Base-by-base conservation (phyloP, 148 eudicot species). In the Rhododendron williamsianum region DNA sequence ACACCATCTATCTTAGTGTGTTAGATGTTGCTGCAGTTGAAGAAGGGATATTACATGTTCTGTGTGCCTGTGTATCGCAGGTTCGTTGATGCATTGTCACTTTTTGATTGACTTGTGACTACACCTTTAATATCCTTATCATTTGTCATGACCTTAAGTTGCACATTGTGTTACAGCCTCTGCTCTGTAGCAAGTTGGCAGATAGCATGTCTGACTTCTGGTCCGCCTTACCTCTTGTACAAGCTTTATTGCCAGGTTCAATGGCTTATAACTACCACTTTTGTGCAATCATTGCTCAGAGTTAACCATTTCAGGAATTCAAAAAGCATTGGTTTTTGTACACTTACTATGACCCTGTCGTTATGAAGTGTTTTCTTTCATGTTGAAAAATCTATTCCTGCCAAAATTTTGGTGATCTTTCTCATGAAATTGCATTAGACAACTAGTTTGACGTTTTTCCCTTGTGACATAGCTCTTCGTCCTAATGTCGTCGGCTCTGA, bases 161-260 rank as follows among this genome's bases (percentile, higher is more conserved):
- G 8, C n/a, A 35, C 69, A 25, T 65, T 46, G 25, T 86, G 82
- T 91, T 87, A 60, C 94, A 94, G 98, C 90, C 94, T 76, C 82
- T 86, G 86, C 91, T 89, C 84, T 94, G 98, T 89, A 91, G 93
- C 89, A 93, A 92, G 89, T 89, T 94, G 86, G 92, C 92, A 54
- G 91, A 87, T 84, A 86, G 89, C 82, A 89, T 82, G 89, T 86
- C 89, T 83, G 92, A 94, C 51, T 91, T 94, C 89, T 93, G 94
- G 98, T 85, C 91, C 84, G 91, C 93, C 58, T 87, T 94, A 85
- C 98, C 98, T 73, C 92, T 94, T 84, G 87, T 93, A 89, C 98
- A 94, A 90, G 96, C 98, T 72, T 90, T 94, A 79, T 88, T 93
- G 86, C 96, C 98, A 94, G 98, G 98, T 71, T 91, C 56, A 80